Base-by-base conservation (phyloP, 495 filamentous ascomycete species). In the Podospora tetraspora region DNA sequence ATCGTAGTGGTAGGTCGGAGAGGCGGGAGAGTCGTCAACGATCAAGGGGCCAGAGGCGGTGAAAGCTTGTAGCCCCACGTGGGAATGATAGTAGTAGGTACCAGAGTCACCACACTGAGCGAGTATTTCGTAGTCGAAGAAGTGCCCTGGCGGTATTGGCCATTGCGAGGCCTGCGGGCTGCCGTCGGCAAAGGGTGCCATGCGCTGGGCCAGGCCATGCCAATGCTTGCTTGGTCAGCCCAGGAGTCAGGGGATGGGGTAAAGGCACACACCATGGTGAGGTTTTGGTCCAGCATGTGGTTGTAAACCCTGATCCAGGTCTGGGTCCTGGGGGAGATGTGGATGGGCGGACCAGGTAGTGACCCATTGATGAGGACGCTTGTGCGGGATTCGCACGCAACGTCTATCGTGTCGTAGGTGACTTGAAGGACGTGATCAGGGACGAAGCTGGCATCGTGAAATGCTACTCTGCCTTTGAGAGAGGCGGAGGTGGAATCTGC, bases 281-380 rank as follows among this genome's bases (percentile, higher is more conserved):
- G 67, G 65, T 88, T 88, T 5, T 76, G 70, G 66, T 84, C 75
- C 5, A 66, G 8, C 75, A 88, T 83, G 69, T 87, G 81, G 77
- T 88, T 88, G 73, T 87, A 87, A 5, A 87, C 85, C 59, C 86
- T 74, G 70, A 88, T 82, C 85, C 85, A 88, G 57, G 77, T 83
- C 22, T 80, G 81, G 56, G 82, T 32, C 3, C 82, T 84, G 59
- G 85, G 82, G 29, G 74, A 74, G 25, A 87, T 59, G 60, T 80
- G 75, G 2, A 88, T 25, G 29, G 79, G 69, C 7, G 86, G 86
- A 5, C 85, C 85, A 0, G 85, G 86, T 11, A 75, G 76, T 11
- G 83, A 83, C 63, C 84, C 84, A 70, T 88, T 88, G 66, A 86
- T 77, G 16, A 88, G 64, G 3, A 84, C 78, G 27, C 75, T 81